Evolutionary conservation across 352 stramenopile genomes (phyloP).

Genomic region (Pythium monospermum): DNA sequence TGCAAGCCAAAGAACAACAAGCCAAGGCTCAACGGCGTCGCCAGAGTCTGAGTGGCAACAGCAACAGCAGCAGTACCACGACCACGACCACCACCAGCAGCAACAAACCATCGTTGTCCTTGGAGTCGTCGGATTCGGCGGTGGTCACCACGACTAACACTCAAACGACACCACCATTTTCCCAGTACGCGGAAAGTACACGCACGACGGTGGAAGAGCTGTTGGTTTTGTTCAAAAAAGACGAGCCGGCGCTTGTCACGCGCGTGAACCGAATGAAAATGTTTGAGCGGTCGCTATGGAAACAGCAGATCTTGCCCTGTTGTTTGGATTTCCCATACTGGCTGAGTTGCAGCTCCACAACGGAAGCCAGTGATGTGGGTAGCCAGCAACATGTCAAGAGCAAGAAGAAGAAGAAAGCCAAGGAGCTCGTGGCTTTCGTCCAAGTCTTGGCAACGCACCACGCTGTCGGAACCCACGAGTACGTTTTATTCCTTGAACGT

Average conservation of each 20-base stretch:
- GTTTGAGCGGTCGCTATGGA: constrained; percentile 32
- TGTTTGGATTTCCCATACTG: constrained; percentile 23
- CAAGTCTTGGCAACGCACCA: constrained; percentile 22
- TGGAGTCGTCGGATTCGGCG: neutral
- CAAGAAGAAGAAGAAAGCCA: neutral
- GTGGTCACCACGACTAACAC: neutral
- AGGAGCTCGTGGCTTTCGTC: constrained; percentile 23
- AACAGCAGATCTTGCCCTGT: constrained; percentile 30
- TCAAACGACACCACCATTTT: neutral
- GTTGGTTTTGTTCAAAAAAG: constrained; percentile 17
- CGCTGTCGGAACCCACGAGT: constrained; percentile 22
- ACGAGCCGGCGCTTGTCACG: constrained; percentile 13
- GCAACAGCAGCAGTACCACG: neutral
- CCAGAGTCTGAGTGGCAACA: neutral
- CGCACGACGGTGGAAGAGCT: constrained; percentile 22
- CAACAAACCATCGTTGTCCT: neutral
- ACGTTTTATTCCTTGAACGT: constrained; percentile 20
- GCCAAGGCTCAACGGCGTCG: neutral
- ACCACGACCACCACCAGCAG: constrained; percentile 1
- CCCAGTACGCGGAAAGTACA: constrained; percentile 9
- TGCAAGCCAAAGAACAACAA: constrained; percentile 20
- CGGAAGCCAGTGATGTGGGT: no score
- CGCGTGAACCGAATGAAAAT: constrained; percentile 33
- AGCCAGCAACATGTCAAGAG: no score
- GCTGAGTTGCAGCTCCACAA: no score